Base-by-base conservation (phyloP, 495 filamentous ascomycete genomes). In the Bryoglossum gracile region DNA sequence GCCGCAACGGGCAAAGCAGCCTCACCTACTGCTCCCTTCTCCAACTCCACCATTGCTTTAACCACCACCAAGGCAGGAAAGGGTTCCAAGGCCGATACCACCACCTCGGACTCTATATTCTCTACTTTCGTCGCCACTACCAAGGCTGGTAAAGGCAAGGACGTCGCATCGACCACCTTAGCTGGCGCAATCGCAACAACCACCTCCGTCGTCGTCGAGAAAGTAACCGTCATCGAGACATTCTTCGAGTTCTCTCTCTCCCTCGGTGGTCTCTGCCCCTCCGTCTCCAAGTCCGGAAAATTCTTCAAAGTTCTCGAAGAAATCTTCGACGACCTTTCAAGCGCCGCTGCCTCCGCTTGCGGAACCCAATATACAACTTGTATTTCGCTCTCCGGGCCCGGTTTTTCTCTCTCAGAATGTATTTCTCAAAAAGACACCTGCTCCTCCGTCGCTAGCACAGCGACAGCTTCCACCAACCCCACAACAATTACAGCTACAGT, bases 191-290 rank as follows among this genome's bases (percentile, higher is more conserved):
- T 11, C 17, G 33, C 33, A n/a, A 36, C 11, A n/a, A 23, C 28
- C 10, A 48, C 55, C 8, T 40, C 33, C 9, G 25, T 39, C 33
- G 36, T 57, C 39, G 43, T 52, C 13, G 19, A 52, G 9, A 48
- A 48, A 28, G 38, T 54, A 11, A 54, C 48, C 10, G 36, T 55
- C 32, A 42, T 59, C 23, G 48, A 55, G 14, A 48, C 56, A 9
- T 59, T 59, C 52, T 59, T 59, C 48, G 44, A 48, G 24, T 59
- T 59, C 36, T 14, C 9, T 1, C 19, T 35, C 6, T 46, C 43
- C 19, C 48, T 59, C 28, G 56, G 56, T 22, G 56, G 56, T 23
- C 51, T 51, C 19, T 38, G 37, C 18, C 56, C 56, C 4, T 48
- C 51, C 23, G 52, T 59, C 21, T 35, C 26, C 19, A 55, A 52